Percentiles rank a stretch among this genome's conserved stretches.
These are phyloP conservation scores for Spencermartinsiella europaea DNA, from an alignment of 805 yeast species.

Conservation along the genomic window DNA sequence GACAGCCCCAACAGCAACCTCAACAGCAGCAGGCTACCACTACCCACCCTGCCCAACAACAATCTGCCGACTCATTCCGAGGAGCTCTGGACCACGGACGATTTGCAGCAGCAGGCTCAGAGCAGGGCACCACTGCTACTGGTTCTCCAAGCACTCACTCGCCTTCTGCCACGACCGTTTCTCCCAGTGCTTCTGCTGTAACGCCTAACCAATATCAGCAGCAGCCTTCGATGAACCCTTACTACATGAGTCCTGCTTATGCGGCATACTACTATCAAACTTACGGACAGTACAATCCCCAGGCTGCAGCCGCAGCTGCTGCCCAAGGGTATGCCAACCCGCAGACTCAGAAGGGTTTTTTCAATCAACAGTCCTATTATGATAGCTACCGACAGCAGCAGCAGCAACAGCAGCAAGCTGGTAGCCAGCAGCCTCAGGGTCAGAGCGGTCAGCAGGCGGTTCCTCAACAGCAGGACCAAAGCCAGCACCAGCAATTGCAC, in stretches of 20 bases:
- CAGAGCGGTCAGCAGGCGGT: not conserved
- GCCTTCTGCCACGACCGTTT: constrained; percentile 20
- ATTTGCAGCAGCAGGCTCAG: constrained; percentile 9
- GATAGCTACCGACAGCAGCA: constrained; percentile 19
- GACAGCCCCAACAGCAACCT: constrained; percentile 23
- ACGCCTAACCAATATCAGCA: constrained; percentile 15
- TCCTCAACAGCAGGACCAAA: not conserved
- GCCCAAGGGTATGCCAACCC: constrained; percentile 20
- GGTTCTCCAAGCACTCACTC: constrained; percentile 16
- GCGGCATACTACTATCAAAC: constrained; percentile 26
- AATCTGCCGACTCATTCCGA: constrained; percentile 4
- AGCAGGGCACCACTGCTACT: constrained; percentile 11
- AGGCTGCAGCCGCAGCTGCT: constrained; percentile 22
- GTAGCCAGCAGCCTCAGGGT: constrained; percentile 23
- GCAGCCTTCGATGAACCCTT: constrained; percentile 22
- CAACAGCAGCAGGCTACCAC: constrained; percentile 21
- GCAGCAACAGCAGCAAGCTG: constrained; percentile 18
- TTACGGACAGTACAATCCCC: constrained; percentile 23
- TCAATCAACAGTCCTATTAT: constrained; percentile 22
- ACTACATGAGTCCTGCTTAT: constrained; percentile 25
- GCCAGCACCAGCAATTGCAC: constrained; percentile 3
- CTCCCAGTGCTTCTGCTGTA: constrained; percentile 17
- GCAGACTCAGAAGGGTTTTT: constrained; percentile 22
- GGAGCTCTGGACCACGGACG: constrained; percentile 20
- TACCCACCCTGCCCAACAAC: constrained; percentile 28